These are phyloP conservation scores for Gymnopilus dilepis DNA, from an alignment of 768 basidiomycete genomes.

Conservation along the genomic window DNA sequence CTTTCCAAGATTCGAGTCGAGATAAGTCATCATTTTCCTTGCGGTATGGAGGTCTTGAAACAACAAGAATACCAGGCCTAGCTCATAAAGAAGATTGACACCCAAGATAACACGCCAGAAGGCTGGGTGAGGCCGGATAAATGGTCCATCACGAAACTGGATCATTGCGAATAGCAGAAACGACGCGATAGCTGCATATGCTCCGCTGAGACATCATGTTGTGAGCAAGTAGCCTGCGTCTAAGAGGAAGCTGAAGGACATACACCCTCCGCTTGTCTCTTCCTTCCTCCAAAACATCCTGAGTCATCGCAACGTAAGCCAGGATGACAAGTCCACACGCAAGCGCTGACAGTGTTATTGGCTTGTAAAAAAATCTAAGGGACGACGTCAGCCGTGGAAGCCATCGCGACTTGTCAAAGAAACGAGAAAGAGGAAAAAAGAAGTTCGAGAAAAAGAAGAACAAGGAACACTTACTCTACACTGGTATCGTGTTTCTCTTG, in stretches of 20 bases:
- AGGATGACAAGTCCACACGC: constrained; percentile 67
- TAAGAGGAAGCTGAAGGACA: constrained; percentile 34
- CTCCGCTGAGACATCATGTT: constrained; percentile 55
- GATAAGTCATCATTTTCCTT: constrained; percentile 74
- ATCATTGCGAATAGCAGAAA: constrained; percentile 86
- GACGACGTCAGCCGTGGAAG: constrained; percentile 8
- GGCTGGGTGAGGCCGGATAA: constrained; percentile 85
- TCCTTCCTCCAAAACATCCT: constrained; percentile 86
- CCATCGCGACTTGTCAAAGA: neutral
- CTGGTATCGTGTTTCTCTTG: constrained; percentile 84
- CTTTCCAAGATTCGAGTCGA: constrained; percentile 74
- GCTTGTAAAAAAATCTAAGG: constrained; percentile 86
- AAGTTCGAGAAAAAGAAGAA: neutral
- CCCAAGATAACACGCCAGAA: constrained; percentile 85
- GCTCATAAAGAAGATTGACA: constrained; percentile 82
- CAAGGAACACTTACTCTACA: constrained; percentile 64
- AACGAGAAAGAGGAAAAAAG: neutral
- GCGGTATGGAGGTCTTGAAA: constrained; percentile 86
- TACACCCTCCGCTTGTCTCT: constrained; percentile 82
- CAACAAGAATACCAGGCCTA: constrained; percentile 81
- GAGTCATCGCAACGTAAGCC: constrained; percentile 83
- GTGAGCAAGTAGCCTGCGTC: neutral
- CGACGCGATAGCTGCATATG: constrained; percentile 73
- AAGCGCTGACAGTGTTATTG: constrained; percentile 78
- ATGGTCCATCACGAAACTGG: constrained; percentile 90